Evolutionary conservation across 1,284 basidiomycete genomes (phyloP).

Genomic region (Sporisorium reilianum): DNA sequence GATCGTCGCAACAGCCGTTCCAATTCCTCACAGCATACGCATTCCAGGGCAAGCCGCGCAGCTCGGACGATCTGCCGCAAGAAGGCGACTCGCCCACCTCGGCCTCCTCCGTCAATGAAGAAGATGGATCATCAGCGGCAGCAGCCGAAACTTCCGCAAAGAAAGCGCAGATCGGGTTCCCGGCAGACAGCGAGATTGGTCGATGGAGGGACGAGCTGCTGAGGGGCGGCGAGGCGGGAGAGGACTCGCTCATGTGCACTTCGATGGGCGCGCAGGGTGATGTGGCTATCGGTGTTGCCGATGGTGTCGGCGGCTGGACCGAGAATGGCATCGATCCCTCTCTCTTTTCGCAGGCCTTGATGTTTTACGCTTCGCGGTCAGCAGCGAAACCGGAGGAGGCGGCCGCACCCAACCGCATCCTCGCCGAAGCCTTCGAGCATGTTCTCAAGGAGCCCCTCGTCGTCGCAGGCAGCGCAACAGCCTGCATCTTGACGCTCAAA

Average conservation of each 20-base stretch:
- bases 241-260: conserved; percentile 71
- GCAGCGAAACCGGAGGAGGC: conserved; percentile 29
- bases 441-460: conserved; percentile 79
- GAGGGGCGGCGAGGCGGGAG: conserved; percentile 74
- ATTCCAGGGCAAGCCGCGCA: conserved; percentile 80
- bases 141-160: conserved; percentile 10
- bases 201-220: conserved; percentile 76
- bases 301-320: conserved; percentile 79
- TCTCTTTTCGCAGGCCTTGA: conserved; percentile 77
- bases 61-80: conserved; percentile 30
- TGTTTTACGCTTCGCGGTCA: conserved; percentile 78
- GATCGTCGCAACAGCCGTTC: conserved; percentile 71
- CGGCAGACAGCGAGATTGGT: conserved; percentile 77
- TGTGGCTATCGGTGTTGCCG: conserved; percentile 79
- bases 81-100: conserved; percentile 25
- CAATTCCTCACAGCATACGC: conserved; percentile 80
- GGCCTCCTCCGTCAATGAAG: conserved; percentile 24
- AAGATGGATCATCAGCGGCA: conserved; percentile 20
- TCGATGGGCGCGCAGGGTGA: conserved; percentile 77
- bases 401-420: conserved; percentile 72
- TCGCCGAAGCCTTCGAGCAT: conserved; percentile 79
- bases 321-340: conserved; percentile 86
- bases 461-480: conserved; percentile 85
- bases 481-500: conserved; percentile 82
- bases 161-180: conserved; percentile 74